Base-by-base conservation (phyloP, 345 rosid species). In the Salix dunnii region DNA sequence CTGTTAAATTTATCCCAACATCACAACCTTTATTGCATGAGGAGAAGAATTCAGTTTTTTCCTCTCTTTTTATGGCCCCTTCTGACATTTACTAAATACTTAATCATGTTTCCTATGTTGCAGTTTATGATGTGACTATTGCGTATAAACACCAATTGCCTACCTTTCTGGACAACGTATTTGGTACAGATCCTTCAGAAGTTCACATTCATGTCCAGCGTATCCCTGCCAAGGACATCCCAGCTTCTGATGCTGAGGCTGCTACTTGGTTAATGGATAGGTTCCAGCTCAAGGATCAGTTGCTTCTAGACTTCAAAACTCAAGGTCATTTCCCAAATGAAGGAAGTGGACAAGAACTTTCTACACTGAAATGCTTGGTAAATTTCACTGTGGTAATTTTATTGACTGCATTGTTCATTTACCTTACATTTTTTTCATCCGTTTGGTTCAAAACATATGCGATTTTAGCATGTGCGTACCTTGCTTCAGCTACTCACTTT, bases 181-280 rank as follows among this genome's bases (percentile, higher is more conserved):
- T 93, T 35, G 96, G 97, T 6, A 82, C 90, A 49, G 91, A 86
- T 87, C 94, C 97, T 31, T 88, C 93, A 35, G 93, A 90, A 87
- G 97, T 91, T 74, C 97, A 93, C 78, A 86, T 93, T 42, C 94
- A 93, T 53, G 83, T 91, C 68, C 86, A 81, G 61, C 89, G 96
- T 49, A 80, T 91, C 67, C 81, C 85, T 7, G 33, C 77, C 2
- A 77, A 82, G 28, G 83, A 88, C 25, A 85, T 90, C 70, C 95
- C 95, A 31, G 48, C 63, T 28, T 84, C 84, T 62, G 85, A 88
- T 20, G 76, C 25, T 60, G 91, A 85, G 43, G 85, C 88, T 30
- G 85, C 89, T 49, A 80, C 83, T 11, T 89, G 95, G 95, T 83
- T 91, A 75, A 82, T 88, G 60, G 82, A 91, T 78, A 77, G 86